Evolutionary conservation across 179 eudicot genomes (phyloP), one percentile per base, ranked within the genome.

Genomic region (Silene noctiflora): DNA sequence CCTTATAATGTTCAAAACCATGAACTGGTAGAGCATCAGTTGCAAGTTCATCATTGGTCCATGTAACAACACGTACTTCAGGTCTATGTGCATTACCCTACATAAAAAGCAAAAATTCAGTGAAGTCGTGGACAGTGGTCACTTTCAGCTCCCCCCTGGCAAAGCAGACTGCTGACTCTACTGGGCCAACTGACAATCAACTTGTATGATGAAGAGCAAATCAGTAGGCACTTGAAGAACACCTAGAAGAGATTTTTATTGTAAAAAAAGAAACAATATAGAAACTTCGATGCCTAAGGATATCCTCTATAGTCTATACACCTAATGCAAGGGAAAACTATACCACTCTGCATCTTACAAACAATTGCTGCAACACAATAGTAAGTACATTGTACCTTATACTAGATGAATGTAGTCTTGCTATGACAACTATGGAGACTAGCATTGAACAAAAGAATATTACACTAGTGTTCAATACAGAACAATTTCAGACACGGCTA

Each of bases 81-180:
- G 98, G 98, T 87, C 96, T 91, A 81, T 89, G 98, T 75, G 98
- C 98, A 85, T 86, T 92, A 74, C 95, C 98, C 97, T 92, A 82
- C 65, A 46, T 69, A 72, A 46, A 77, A 29, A 80, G 60, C 63
- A 51, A 80, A 42, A 61, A 64, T n/a, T 46, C 51, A 78, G 72
- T 67, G 63, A 64, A 55, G 8, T 68, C 20, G 61, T 19, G 21
- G 4, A 44, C 14, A 66, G 63, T 61, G 75, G 35, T 63, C 55
- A 19, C 73, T 33, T 72, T 71, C 31, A 77, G 67, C 68, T 56
- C 66, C 71, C 61, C 55, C 21, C 39, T 53, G 42, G 20, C 44
- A 53, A 69, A 42, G 44, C 14, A 46, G 22, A 20, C n/a, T 20
- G 25, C 55, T 19, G 56, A 20, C 53, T 68, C 55, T 39, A 25